Evolutionary conservation across 1,284 basidiomycete species (phyloP).

Genomic region (Fistulinella cinereoalba): DNA sequence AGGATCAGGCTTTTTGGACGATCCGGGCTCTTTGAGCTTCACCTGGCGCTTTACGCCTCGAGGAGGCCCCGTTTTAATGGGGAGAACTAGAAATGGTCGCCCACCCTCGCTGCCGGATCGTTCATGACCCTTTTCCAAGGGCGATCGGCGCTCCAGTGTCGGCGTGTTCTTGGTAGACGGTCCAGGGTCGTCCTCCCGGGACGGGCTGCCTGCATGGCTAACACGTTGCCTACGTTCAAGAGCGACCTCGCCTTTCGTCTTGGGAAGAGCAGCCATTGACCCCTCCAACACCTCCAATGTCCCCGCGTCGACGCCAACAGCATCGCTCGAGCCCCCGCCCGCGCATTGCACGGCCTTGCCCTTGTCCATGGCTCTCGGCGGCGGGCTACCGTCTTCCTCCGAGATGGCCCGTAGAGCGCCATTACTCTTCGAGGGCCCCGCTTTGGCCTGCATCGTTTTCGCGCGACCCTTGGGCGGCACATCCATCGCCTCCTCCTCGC

Average conservation of each 20-base stretch:
- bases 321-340: too few species aligned
- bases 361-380: conserved; percentile 5
- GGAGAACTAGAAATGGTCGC: too few species aligned
- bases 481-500: conserved; percentile 9
- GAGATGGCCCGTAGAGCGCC: not conserved
- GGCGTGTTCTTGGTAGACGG: conserved; percentile 3
- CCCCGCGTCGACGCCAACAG: too few species aligned
- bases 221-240: not conserved
- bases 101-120: conserved; percentile 4
- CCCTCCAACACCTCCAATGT: too few species aligned
- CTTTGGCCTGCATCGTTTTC: not conserved
- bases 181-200: conserved; percentile 4
- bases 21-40: not conserved
- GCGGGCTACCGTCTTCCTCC: conserved; percentile 5
- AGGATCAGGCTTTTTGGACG: not conserved
- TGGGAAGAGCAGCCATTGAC: not conserved
- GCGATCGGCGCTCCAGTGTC: not conserved
- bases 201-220: not conserved
- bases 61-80: conserved; percentile 29
- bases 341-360: not conserved
- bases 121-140: not conserved
- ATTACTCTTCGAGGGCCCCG: not conserved
- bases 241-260: not conserved
- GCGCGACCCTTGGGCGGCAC: accelerated
- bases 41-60: conserved; percentile 18